Evolutionary conservation across 2,329 filamentous ascomycete genomes (phyloP), one percentile per base, ranked within the genome.

Genomic region (Alternaria metachromatica): DNA sequence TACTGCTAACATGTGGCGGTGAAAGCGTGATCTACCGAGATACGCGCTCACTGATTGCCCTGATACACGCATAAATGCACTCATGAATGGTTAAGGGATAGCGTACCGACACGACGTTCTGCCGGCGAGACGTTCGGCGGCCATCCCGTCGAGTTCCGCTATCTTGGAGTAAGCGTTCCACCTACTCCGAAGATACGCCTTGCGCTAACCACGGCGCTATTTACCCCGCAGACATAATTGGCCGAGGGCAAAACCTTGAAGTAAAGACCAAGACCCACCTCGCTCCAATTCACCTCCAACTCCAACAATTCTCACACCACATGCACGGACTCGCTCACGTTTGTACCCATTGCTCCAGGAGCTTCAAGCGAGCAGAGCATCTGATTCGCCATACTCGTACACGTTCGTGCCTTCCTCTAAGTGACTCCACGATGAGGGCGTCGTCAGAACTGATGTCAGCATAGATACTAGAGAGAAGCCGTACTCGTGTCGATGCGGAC

Each of bases 381-480:
- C 58, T 76, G 58, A 74, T 68, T 25, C 73, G 73, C 50, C 74
- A 77, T 64, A 65, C 74, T 58, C 75, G 75, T 60, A 77, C 75
- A 18, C 74, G 74, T 76, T 60, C 50, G 73, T 76, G 55, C 26
- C 62, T 58, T 63, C 45, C 53, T 46, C 48, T 45, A 25, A 37
- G 18, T 48, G 46, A 43, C 59, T 55, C 55, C 41, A 30, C 15
- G 26, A 46, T 37, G 25, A 46, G 11, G 43, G 55, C 33, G 41
- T 37, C 20, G n/a, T 58, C 8, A 51, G 51, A 50, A 51, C 66
- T 73, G 49, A 71, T 62, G 49, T 60, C 41, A 51, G 15, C 49
- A 28, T 55, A 77, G 74, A 76, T 60, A 76, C 74, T 10, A 63
- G 73, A 60, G 74, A 77, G 44, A 76, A 77, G 59, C 75, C 74